Evolutionary conservation across 768 basidiomycete species (phyloP).

Genomic region (Mycena kentingensis): DNA sequence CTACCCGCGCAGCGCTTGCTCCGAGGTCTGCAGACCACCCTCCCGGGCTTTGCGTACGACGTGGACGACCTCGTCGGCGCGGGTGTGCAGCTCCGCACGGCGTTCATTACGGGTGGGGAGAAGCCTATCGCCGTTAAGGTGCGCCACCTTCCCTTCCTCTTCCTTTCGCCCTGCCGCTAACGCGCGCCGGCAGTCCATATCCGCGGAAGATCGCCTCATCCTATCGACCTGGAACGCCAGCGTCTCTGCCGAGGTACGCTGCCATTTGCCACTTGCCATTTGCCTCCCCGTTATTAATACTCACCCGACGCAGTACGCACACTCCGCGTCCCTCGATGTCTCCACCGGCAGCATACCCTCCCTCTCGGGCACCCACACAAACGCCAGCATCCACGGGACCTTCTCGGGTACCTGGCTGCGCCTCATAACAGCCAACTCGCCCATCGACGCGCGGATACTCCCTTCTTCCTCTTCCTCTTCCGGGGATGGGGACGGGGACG

Average conservation of each 20-base stretch:
- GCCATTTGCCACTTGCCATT: not conserved
- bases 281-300: not conserved
- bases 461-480: no score
- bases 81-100: not conserved
- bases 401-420: not conserved
- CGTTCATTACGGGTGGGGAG: not conserved
- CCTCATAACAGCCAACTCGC: not conserved
- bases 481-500: no score
- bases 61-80: slow-evolving; percentile 1
- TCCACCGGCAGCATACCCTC: not conserved
- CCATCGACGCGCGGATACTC: not conserved
- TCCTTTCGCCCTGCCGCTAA: not conserved
- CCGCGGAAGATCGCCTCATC: not conserved
- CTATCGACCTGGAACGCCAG: not conserved
- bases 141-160: not conserved
- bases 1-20: not conserved
- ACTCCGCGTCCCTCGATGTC: not conserved
- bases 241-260: not conserved
- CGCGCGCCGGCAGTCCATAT: not conserved
- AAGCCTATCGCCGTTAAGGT: not conserved
- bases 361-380: not conserved
- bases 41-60: not conserved
- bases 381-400: not conserved
- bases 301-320: not conserved
- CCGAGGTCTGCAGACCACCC: not conserved